Percentiles rank a stretch among this genome's conserved stretches.
These are phyloP conservation scores for Candida freyschussii DNA, from an alignment of 1,139 yeast genomes.

Conservation along the genomic window DNA sequence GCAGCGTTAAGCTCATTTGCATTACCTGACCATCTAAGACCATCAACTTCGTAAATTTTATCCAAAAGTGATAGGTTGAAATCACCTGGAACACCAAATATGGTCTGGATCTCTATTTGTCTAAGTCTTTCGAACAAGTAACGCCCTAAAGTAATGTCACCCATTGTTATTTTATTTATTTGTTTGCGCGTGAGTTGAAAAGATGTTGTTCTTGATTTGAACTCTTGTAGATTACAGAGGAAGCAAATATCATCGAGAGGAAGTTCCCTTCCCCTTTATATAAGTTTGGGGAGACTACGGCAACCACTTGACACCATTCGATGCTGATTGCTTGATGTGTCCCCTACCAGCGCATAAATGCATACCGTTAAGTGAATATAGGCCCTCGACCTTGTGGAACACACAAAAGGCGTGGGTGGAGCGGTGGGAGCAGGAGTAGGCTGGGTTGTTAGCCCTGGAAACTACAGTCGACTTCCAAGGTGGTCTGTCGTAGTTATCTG, in stretches of 20 bases:
- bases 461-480: too few species aligned
- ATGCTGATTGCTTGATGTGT: conserved; percentile 10
- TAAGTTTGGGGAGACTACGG: too few species aligned
- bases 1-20: conserved; percentile 65
- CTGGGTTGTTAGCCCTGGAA: too few species aligned
- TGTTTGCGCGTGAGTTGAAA: conserved; percentile 1
- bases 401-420: too few species aligned
- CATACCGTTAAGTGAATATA: conserved; percentile 13
- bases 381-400: not conserved
- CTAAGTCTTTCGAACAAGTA: conserved; percentile 49
- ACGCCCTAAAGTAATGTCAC: conserved; percentile 48
- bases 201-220: not conserved
- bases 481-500: too few species aligned
- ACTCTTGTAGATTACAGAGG: not conserved
- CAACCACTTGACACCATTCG: conserved; percentile 21
- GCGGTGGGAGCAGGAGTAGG: too few species aligned
- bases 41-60: conserved; percentile 56
- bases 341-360: conserved; percentile 16
- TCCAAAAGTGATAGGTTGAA: conserved; percentile 68
- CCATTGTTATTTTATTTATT: conserved; percentile 23
- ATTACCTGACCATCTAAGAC: conserved; percentile 53
- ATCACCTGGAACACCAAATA: conserved; percentile 79
- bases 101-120: conserved; percentile 47
- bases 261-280: too few species aligned
- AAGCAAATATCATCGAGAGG: too few species aligned